phyloP scores from a whole-genome alignment of 306 rosid species.

The Oemleria cerasiformis region DNA sequence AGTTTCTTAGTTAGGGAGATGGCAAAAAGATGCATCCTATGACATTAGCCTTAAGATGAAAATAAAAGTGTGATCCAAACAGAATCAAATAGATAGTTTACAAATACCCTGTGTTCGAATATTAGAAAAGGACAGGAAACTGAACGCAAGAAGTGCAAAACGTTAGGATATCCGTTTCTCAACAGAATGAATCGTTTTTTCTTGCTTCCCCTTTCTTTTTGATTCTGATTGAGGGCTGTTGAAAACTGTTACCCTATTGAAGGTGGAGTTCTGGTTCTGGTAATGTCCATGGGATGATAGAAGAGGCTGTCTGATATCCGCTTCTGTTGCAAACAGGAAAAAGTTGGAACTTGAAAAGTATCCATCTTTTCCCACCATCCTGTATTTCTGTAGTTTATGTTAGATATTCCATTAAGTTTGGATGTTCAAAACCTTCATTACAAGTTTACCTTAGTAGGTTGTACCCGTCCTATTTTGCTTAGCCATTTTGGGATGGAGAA shows the following conservation, averaged over 20 bases:
- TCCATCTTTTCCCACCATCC: too few relatives aligned
- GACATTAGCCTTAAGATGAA: not conserved
- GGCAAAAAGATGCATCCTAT: not conserved
- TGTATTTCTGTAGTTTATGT: too few relatives aligned
- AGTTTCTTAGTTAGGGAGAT: not conserved
- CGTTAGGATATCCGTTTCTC: not conserved
- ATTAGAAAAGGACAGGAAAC: not conserved
- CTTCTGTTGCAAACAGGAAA: not conserved
- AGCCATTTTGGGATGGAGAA: too few relatives aligned
- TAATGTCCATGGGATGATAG: not conserved
- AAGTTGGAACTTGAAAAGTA: too few relatives aligned
- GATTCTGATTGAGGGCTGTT: not conserved
- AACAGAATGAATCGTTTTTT: not conserved
- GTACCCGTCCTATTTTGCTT: too few relatives aligned
- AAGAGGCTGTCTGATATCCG: not conserved
- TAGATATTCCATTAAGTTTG: not conserved
- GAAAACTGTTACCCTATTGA: not conserved
- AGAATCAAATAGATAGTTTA: not conserved
- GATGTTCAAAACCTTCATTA: not conserved
- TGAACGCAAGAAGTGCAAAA: too few relatives aligned
- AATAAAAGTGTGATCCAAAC: not conserved
- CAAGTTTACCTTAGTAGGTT: too few relatives aligned
- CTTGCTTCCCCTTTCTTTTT: too few relatives aligned
- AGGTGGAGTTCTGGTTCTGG: not conserved
- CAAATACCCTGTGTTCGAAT: not conserved